Percentiles rank a stretch among this genome's conserved stretches.
Evolutionary conservation across 1,139 yeast species (phyloP).

Genomic region (Candida tunisiensis): DNA sequence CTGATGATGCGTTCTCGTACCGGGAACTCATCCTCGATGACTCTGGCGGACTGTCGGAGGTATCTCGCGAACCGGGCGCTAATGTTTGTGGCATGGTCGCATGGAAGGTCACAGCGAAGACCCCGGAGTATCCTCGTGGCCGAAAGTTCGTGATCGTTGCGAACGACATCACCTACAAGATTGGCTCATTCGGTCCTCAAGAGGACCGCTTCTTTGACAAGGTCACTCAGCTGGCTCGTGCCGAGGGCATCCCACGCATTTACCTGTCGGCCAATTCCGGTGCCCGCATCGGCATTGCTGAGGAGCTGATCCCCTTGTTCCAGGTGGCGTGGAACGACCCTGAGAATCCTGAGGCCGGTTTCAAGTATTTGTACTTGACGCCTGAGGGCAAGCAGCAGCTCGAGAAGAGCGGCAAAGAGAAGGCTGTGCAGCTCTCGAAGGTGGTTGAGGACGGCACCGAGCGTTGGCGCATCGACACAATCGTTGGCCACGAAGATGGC

Average conservation of each 20-base stretch:
- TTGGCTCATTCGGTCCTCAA: constrained; percentile 97
- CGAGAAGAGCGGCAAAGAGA: constrained; percentile 3
- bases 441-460: constrained; percentile 73
- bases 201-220: constrained; percentile 85
- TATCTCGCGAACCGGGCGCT: constrained; percentile 90
- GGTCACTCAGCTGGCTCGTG: constrained; percentile 84
- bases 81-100: constrained; percentile 97
- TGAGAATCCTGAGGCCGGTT: constrained; percentile 65
- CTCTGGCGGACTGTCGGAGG: constrained; percentile 63
- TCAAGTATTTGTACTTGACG: constrained; percentile 70
- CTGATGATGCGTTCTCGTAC: constrained; percentile 63
- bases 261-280: constrained; percentile 97
- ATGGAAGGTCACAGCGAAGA: constrained; percentile 75
- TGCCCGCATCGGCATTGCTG: constrained; percentile 97
- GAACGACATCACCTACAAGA: constrained; percentile 91
- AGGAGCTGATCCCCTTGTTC: constrained; percentile 77
- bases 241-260: constrained; percentile 83
- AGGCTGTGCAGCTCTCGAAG: constrained; percentile 57
- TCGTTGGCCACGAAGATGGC: constrained; percentile 91
- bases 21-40: constrained; percentile 70
- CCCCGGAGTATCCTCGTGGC: constrained; percentile 95
- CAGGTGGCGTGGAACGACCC: constrained; percentile 88
- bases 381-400: constrained; percentile 37
- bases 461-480: constrained; percentile 64
- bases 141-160: constrained; percentile 88